Conservation (phyloP, 2,329 filamentous ascomycete genomes). For the Botrytis squamosa region DNA sequence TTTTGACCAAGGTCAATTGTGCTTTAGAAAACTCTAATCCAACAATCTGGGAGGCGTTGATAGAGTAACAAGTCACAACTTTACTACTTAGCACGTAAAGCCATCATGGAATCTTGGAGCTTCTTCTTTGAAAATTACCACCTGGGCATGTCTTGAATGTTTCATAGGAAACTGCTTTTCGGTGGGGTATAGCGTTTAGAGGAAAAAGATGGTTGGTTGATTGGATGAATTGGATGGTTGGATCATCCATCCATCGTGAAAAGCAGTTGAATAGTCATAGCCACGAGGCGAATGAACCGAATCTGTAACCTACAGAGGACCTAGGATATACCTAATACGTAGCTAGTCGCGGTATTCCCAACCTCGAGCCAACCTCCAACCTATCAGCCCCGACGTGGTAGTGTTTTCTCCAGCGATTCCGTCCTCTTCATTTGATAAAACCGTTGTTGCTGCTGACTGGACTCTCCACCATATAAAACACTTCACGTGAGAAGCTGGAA, state of each 20-base stretch:
- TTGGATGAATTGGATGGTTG: neutral
- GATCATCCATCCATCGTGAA: neutral
- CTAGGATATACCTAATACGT: neutral
- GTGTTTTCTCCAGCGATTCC: neutral
- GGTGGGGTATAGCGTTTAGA: neutral
- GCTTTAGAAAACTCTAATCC: neutral
- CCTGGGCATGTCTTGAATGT: neutral
- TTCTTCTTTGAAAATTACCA: neutral
- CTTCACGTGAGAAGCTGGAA: constrained; percentile 11
- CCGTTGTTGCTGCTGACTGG: constrained; percentile 6
- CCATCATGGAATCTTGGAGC: neutral
- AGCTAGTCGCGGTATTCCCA: neutral
- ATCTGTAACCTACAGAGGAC: neutral
- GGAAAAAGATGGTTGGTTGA: constrained; percentile 1
- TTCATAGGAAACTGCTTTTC: neutral
- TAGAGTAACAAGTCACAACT: neutral
- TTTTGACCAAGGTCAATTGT: neutral
- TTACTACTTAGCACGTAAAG: neutral
- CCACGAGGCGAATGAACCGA: neutral
- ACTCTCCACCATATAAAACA: neutral
- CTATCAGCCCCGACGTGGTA: neutral
- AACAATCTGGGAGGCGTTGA: neutral
- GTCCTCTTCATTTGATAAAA: neutral
- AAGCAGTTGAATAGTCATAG: neutral
- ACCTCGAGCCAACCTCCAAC: neutral